Conservation (phyloP, 2,329 filamentous ascomycete species). For the Trichocomaceae sp. region DNA sequence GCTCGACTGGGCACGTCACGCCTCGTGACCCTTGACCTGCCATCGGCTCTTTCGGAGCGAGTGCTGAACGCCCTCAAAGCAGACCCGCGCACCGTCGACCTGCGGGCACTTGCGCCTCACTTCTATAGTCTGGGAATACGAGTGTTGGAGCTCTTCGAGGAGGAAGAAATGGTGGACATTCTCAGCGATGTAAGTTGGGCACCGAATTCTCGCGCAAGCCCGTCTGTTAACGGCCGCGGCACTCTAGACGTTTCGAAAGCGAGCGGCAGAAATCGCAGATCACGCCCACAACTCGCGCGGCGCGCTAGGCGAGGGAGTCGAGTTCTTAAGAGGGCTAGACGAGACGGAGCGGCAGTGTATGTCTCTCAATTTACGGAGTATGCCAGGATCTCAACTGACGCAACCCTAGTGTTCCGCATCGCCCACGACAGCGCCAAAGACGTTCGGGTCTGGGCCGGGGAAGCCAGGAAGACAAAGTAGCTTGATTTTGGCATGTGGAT, state of each 20-base stretch:
- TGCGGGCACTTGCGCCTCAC: constrained; percentile 75
- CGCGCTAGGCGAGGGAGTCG: constrained; percentile 59
- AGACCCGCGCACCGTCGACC: constrained; percentile 75
- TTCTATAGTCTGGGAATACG: constrained; percentile 82
- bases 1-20: constrained; percentile 45
- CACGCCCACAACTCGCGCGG: constrained; percentile 80
- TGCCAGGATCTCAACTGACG: not conserved
- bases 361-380: constrained; percentile 23
- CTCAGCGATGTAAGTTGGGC: constrained; percentile 45
- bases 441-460: constrained; percentile 64
- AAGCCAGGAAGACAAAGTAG: constrained; percentile 44
- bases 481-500: not conserved
- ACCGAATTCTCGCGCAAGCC: not conserved
- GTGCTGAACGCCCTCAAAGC: constrained; percentile 88
- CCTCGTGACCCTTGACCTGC: constrained; percentile 74
- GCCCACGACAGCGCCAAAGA: constrained; percentile 68
- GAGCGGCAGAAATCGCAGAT: constrained; percentile 76
- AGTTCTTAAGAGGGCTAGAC: constrained; percentile 82
- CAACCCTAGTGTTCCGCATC: constrained; percentile 56
- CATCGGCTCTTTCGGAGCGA: constrained; percentile 65
- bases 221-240: not conserved
- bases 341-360: constrained; percentile 72
- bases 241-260: constrained; percentile 65
- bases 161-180: constrained; percentile 70
- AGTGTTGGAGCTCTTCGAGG: constrained; percentile 86